Evolutionary conservation across 441 rosid genomes (phyloP).

Genomic region (Erysimum cheiri): DNA sequence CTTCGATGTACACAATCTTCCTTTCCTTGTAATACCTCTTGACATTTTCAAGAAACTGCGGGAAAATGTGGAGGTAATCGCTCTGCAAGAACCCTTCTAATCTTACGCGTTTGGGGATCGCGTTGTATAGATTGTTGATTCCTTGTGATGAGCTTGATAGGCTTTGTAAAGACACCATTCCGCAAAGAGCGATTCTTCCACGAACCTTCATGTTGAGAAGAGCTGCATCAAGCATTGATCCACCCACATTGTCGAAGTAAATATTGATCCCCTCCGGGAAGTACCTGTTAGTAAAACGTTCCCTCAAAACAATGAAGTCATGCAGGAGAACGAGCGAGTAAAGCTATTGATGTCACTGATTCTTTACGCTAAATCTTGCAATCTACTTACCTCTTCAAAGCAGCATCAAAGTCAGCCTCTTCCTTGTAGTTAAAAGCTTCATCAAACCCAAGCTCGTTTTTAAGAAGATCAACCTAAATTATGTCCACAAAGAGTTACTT

Average conservation of each 20-base stretch:
- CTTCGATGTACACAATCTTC: slow-evolving; percentile 69
- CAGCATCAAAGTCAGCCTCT: slow-evolving; percentile 61
- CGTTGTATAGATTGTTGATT: slow-evolving; percentile 54
- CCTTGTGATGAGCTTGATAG: slow-evolving; percentile 48
- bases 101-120: slow-evolving; percentile 53
- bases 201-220: slow-evolving; percentile 62
- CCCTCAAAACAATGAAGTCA: background rate
- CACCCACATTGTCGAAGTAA: slow-evolving; percentile 84
- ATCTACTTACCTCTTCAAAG: slow-evolving; percentile 66
- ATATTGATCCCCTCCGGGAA: slow-evolving; percentile 77
- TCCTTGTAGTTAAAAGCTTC: slow-evolving; percentile 87
- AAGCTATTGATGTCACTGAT: background rate
- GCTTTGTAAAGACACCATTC: slow-evolving; percentile 68
- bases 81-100: slow-evolving; percentile 75
- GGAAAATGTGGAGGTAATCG: slow-evolving; percentile 59
- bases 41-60: slow-evolving; percentile 53
- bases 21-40: slow-evolving; percentile 53
- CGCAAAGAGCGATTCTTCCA: slow-evolving; percentile 76
- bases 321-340: background rate
- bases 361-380: background rate
- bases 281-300: slow-evolving; percentile 45
- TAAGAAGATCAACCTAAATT: slow-evolving; percentile 68
- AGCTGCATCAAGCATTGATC: slow-evolving; percentile 74
- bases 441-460: slow-evolving; percentile 69
- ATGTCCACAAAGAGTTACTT: slow-evolving; percentile 13